Evolutionary conservation across 2,329 filamentous ascomycete species (phyloP).

Genomic region (Macrophomina phaseolina): DNA sequence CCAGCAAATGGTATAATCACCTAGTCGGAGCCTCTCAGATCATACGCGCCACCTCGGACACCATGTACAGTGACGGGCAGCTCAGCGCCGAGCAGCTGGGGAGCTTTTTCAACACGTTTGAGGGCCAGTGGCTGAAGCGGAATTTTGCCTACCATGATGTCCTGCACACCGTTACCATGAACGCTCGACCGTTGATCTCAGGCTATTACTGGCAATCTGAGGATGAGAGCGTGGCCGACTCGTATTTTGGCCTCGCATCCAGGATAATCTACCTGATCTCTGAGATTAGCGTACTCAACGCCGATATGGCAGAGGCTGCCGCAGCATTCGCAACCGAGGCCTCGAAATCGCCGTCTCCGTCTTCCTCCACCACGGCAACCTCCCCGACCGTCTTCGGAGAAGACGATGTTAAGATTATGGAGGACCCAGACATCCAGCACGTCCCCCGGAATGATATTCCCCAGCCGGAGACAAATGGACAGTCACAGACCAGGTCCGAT

Average conservation of each 20-base stretch:
- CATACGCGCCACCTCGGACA: conserved; percentile 14
- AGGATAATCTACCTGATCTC: conserved; percentile 27
- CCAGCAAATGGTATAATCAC: conserved; percentile 27
- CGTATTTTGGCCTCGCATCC: conserved; percentile 26
- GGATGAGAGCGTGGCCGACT: conserved; percentile 7
- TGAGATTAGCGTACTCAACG: conserved; percentile 27
- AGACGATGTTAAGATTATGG: conserved; percentile 6
- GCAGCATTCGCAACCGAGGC: conserved; percentile 9
- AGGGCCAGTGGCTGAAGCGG: conserved; percentile 27
- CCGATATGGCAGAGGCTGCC: conserved; percentile 26
- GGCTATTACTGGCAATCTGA: conserved; percentile 25
- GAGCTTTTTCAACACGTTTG: conserved; percentile 24
- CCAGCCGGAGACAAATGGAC: conserved; percentile 1
- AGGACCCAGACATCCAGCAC: conserved; percentile 13
- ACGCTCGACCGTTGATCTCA: conserved; percentile 13
- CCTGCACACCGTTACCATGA: conserved; percentile 24
- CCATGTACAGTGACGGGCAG: neutral
- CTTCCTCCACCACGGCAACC: conserved; percentile 1
- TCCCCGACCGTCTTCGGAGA: neutral
- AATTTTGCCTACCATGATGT: conserved; percentile 28
- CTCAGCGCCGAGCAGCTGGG: conserved; percentile 15
- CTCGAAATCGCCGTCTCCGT: conserved; percentile 13
- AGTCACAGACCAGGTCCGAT: conserved; percentile 15
- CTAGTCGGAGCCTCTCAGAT: conserved; percentile 26
- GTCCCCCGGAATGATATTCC: conserved; percentile 3